Conservation (phyloP, 345 rosid genomes). For the Raphanus sativus region DNA sequence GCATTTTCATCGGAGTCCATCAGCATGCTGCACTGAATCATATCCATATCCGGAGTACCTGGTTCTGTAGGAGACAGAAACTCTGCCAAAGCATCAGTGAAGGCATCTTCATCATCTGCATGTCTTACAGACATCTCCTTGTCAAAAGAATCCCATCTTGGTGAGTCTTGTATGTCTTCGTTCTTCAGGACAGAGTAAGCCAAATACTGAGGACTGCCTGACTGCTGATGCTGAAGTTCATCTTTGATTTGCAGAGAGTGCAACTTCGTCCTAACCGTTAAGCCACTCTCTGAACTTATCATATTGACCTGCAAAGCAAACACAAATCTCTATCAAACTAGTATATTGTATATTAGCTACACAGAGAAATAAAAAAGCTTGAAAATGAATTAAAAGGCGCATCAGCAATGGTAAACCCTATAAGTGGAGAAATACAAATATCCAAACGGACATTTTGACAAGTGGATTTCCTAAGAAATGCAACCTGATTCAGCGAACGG, state of each 20-base stretch:
- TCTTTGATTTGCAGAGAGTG: conserved; percentile 91
- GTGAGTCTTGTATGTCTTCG: conserved; percentile 47
- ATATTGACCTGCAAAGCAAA: conserved; percentile 63
- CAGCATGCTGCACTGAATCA: conserved; percentile 44
- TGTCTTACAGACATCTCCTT: conserved; percentile 43
- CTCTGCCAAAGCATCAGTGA: conserved; percentile 90
- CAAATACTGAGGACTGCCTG: conserved; percentile 59
- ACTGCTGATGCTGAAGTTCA: conserved; percentile 70
- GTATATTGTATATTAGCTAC: not conserved
- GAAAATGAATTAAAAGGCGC: not conserved
- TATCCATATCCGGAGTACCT: conserved; percentile 49
- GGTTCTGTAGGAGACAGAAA: conserved; percentile 66
- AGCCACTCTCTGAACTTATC: conserved; percentile 65
- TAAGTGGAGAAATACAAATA: conserved; percentile 14
- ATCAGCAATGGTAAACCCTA: conserved; percentile 13
- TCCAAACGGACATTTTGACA: conserved; percentile 13
- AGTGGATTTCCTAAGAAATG: not conserved
- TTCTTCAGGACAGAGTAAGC: conserved; percentile 77
- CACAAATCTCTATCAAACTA: conserved; percentile 29
- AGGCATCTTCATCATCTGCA: conserved; percentile 79
- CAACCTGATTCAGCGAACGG: conserved; percentile 18
- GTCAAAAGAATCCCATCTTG: conserved; percentile 40
- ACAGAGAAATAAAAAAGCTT: conserved; percentile 6
- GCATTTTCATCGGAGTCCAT: conserved; percentile 42
- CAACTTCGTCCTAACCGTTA: conserved; percentile 76